These are phyloP conservation scores for Nevesoporus exiguus DNA, from an alignment of 768 basidiomycete species.

Conservation along the genomic window DNA sequence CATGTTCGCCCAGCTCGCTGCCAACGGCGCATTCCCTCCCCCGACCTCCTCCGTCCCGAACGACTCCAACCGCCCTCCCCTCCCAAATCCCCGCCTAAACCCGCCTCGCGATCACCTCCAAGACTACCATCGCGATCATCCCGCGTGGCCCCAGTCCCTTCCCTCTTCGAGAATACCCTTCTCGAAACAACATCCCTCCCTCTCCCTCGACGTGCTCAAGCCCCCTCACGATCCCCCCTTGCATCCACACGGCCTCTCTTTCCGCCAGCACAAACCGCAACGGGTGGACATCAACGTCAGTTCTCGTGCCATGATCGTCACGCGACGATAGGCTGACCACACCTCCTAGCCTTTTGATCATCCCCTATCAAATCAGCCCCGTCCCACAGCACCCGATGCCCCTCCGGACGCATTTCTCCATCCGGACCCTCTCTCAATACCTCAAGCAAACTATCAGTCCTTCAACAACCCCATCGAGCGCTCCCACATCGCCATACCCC, in stretches of 20 bases:
- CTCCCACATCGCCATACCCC: constrained; percentile 55
- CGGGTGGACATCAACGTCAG: constrained; percentile 19
- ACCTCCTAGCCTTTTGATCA: constrained; percentile 19
- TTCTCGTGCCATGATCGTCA: neutral
- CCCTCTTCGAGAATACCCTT: constrained; percentile 26
- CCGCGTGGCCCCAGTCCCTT: constrained; percentile 26
- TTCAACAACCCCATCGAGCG: constrained; percentile 43
- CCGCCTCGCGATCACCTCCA: constrained; percentile 13
- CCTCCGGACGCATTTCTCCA: constrained; percentile 12
- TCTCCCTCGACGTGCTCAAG: constrained; percentile 25
- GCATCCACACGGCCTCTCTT: constrained; percentile 7
- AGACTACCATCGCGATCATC: constrained; percentile 22
- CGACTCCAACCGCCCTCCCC: constrained; percentile 32
- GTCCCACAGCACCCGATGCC: constrained; percentile 12
- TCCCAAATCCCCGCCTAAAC: constrained; percentile 9
- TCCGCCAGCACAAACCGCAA: constrained; percentile 15
- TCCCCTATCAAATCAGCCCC: constrained; percentile 13
- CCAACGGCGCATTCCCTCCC: constrained; percentile 53
- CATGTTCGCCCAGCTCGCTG: constrained; percentile 58
- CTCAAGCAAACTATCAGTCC: constrained; percentile 20
- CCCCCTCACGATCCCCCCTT: constrained; percentile 15
- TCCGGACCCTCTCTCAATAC: constrained; percentile 19
- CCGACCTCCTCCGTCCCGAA: constrained; percentile 15
- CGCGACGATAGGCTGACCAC: constrained; percentile 4
- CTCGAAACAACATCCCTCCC: constrained; percentile 32